A percentile compares a stretch with the other conserved stretches of the same genome.
These are phyloP conservation scores for Aspergillus sp. DNA, from an alignment of 2,329 filamentous ascomycete species.

Conservation along the genomic window DNA sequence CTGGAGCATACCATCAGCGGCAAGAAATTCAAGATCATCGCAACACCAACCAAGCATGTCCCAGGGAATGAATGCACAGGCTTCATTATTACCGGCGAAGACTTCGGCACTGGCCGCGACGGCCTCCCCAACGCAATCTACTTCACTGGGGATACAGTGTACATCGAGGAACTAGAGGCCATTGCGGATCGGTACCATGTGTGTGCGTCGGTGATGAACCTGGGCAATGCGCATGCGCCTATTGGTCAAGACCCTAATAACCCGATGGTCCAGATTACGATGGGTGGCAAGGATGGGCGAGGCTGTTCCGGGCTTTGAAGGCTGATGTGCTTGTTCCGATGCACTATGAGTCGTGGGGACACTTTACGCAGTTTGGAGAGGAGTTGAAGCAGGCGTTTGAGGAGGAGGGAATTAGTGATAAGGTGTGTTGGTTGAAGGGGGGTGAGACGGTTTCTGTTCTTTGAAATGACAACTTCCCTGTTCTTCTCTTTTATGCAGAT, in stretches of 20 bases:
- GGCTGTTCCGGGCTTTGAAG: slow-evolving; percentile 40
- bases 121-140: slow-evolving; percentile 48
- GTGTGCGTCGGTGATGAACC: slow-evolving; percentile 42
- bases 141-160: slow-evolving; percentile 52
- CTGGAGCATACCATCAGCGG: slow-evolving; percentile 28
- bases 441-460: background rate
- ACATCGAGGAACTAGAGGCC: slow-evolving; percentile 41
- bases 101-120: slow-evolving; percentile 39
- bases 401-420: slow-evolving; percentile 34
- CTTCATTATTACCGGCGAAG: slow-evolving; percentile 41
- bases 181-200: slow-evolving; percentile 41
- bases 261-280: slow-evolving; percentile 39
- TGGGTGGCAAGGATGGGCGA: slow-evolving; percentile 46
- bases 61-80: slow-evolving; percentile 48
- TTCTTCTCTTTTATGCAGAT: no score
- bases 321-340: slow-evolving; percentile 48
- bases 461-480: background rate
- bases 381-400: slow-evolving; percentile 33
- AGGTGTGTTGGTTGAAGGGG: slow-evolving; percentile 34
- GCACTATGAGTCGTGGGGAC: slow-evolving; percentile 50
- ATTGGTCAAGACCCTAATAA: slow-evolving; percentile 19
- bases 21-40: slow-evolving; percentile 41
- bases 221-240: slow-evolving; percentile 35
- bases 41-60: slow-evolving; percentile 46
- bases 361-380: slow-evolving; percentile 41